Evolutionary conservation across 768 basidiomycete genomes (phyloP), one percentile per base, ranked within the genome.

Genomic region (Boletus reticuloceps): DNA sequence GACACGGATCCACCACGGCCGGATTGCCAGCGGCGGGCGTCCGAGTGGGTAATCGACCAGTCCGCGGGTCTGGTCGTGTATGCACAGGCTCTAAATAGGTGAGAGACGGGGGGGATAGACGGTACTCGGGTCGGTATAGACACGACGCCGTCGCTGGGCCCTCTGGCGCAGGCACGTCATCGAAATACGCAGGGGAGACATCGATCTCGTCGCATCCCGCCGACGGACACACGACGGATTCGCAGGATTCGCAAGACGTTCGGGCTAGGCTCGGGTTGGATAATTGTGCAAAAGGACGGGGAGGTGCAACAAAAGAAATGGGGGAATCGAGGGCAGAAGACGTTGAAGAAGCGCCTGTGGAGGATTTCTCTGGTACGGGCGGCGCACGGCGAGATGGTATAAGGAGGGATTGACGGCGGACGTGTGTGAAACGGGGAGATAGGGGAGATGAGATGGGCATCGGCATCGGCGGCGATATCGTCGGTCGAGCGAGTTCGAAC

Each of bases 401-500:
- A 10, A 40, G 44, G 9, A 58, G 47, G 7, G 54, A 6, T 10
- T 29, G 55, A 20, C 5, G 14, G 10, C 3, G 37, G 25, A 19
- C 2, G 11, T 22, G 41, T 5, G 55, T 17, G 0, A 55, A 29
- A 9, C 37, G 27, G 5, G 45, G n/a, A 0, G 58, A n/a, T 1
- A 64, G 13, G 14, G 70, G 64, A 0, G 53, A 42, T 6, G 65
- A 61, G 12, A 66, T 50, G 7, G 60, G 44, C 20, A 55, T 48
- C 4, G 64, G 58, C 3, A 72, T 65, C 2, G 74, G 74, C 50
- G 76, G 77, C 0, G 85, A 84, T 58, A 87, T 85, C 14, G 81
- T 71, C 11, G 88, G 89, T 20, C 88, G 77, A 5, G 82, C 69
- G n/a, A 91, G 82, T 66, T 91, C 89, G 63, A 90, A 90, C 59